Evolutionary conservation across 1,284 basidiomycete genomes (phyloP).

Genomic region (Kwoniella shivajii): DNA sequence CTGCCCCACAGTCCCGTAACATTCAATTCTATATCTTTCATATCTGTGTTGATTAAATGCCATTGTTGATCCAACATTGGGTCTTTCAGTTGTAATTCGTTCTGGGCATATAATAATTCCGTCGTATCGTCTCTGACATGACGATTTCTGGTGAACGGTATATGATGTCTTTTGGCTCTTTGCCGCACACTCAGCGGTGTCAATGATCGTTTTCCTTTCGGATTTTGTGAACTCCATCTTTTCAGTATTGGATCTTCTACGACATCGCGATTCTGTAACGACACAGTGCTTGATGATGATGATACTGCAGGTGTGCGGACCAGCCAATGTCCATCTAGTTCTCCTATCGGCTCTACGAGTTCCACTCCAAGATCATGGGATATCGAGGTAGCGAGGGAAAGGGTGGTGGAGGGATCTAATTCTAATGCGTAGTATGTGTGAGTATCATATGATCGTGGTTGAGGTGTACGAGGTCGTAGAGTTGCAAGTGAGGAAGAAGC

Average conservation of each 20-base stretch:
- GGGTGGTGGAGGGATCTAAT: slow-evolving; percentile 59
- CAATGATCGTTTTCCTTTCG: slow-evolving; percentile 18
- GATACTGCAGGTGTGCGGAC: slow-evolving; percentile 62
- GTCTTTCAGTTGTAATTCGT: slow-evolving; percentile 71
- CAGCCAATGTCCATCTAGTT: slow-evolving; percentile 81
- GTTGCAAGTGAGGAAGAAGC: slow-evolving; percentile 8
- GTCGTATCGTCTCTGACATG: slow-evolving; percentile 58
- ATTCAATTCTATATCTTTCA: slow-evolving; percentile 58
- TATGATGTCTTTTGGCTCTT: slow-evolving; percentile 27
- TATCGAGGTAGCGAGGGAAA: slow-evolving; percentile 55
- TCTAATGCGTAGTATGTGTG: slow-evolving; percentile 69
- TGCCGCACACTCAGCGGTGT: slow-evolving; percentile 25
- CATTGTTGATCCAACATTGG: slow-evolving; percentile 88
- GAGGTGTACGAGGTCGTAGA: slow-evolving; percentile 24
- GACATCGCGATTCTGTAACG: slow-evolving; percentile 14
- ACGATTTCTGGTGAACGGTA: slow-evolving; percentile 18
- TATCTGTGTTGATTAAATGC: slow-evolving; percentile 64
- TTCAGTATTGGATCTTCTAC: slow-evolving; percentile 33
- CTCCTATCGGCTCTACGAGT: slow-evolving; percentile 83
- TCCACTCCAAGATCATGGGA: slow-evolving; percentile 72
- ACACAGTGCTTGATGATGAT: slow-evolving; percentile 14
- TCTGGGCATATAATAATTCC: slow-evolving; percentile 54
- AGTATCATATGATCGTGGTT: slow-evolving; percentile 62
- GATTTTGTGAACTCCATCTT: slow-evolving; percentile 19
- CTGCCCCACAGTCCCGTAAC: slow-evolving; percentile 63